Conservation (phyloP, 2,329 filamentous ascomycete species). For the Ophiostoma ulmi region DNA sequence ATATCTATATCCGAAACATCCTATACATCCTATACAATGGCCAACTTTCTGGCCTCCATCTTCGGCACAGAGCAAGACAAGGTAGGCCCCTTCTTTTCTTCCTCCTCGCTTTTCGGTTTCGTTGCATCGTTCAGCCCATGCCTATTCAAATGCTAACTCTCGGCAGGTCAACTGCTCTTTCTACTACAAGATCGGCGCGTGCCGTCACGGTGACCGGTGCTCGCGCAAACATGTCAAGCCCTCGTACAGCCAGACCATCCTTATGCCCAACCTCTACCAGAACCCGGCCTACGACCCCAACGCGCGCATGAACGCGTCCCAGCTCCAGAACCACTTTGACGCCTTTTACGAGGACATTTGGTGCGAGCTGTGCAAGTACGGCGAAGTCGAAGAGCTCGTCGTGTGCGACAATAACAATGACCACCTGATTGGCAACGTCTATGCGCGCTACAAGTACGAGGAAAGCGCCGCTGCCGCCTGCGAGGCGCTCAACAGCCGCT, state of each 20-base stretch:
- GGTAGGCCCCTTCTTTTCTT: conserved; percentile 27
- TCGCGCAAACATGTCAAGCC: conserved; percentile 99
- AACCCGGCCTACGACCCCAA: conserved; percentile 96
- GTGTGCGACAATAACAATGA: conserved; percentile 99
- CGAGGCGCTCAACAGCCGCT: conserved; percentile 87
- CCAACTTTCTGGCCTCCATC: conserved; percentile 97
- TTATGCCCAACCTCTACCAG: conserved; percentile 98
- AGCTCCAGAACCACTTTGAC: conserved; percentile 99
- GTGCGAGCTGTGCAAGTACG: conserved; percentile 99
- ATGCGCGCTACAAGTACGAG: conserved; percentile 99
- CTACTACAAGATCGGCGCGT: conserved; percentile 99
- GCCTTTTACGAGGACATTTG: conserved; percentile 99
- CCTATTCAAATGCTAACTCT: neutral
- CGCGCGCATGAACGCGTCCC: conserved; percentile 91
- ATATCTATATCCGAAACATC: neutral
- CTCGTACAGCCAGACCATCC: conserved; percentile 93
- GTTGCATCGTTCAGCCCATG: conserved; percentile 15
- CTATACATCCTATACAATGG: conserved; percentile 53
- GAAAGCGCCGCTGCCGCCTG: conserved; percentile 89
- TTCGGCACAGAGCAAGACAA: conserved; percentile 99
- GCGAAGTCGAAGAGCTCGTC: conserved; percentile 93
- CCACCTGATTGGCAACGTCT: conserved; percentile 97
- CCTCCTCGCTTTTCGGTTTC: neutral
- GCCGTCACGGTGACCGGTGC: conserved; percentile 96
- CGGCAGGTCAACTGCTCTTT: conserved; percentile 86